A percentile compares a stretch with the other conserved stretches of the same genome.
These are phyloP conservation scores for Silene conica DNA, from an alignment of 148 eudicot species.

Conservation along the genomic window DNA sequence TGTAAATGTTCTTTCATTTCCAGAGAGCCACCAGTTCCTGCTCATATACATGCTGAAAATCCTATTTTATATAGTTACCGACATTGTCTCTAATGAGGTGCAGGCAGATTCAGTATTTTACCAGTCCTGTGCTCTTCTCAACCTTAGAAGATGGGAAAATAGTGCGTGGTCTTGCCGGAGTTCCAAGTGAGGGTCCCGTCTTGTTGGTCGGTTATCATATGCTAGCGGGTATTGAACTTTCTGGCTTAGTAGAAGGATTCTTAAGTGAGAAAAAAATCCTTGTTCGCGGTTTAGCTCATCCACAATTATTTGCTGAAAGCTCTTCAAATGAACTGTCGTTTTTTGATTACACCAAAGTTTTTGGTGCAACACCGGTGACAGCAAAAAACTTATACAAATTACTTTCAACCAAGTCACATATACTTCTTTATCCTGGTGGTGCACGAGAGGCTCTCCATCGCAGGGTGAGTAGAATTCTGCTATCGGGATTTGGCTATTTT, in stretches of 20 bases:
- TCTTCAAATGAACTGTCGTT: slow-evolving; percentile 34
- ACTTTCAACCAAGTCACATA: slow-evolving; percentile 54
- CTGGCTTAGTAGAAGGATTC: slow-evolving; percentile 55
- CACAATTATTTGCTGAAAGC: slow-evolving; percentile 38
- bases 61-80: background rate
- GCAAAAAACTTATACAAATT: slow-evolving; percentile 67
- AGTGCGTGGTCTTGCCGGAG: slow-evolving; percentile 82
- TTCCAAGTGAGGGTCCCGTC: slow-evolving; percentile 89
- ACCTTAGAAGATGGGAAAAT: slow-evolving; percentile 72
- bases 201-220: slow-evolving; percentile 90
- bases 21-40: background rate
- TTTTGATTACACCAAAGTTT: slow-evolving; percentile 49
- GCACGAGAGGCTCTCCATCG: slow-evolving; percentile 95
- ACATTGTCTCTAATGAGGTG: slow-evolving; percentile 18
- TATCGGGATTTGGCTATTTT: too few species aligned
- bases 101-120: slow-evolving; percentile 45
- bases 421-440: slow-evolving; percentile 91
- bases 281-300: slow-evolving; percentile 87
- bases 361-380: slow-evolving; percentile 77
- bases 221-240: slow-evolving; percentile 77
- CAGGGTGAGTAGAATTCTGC: slow-evolving; percentile 39
- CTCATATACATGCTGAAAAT: background rate
- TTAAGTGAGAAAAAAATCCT: slow-evolving; percentile 55
- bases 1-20: background rate
- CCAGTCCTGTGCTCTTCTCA: slow-evolving; percentile 71